phyloP scores from a whole-genome alignment of 1,139 yeast genomes.

The Candida sanyaensis region DNA sequence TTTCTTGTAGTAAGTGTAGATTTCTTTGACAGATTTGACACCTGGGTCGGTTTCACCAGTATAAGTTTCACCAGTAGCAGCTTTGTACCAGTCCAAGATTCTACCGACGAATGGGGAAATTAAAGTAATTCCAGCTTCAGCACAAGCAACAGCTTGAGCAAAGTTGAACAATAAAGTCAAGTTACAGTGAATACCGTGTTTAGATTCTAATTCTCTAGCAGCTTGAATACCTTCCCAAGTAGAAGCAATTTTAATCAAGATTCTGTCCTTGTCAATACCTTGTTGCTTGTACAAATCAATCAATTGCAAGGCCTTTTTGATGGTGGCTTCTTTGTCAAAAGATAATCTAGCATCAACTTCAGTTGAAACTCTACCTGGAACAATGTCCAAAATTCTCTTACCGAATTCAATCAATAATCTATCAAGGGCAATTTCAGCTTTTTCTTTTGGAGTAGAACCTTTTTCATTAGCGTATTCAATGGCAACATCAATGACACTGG shows the following conservation, averaged over 20 bases:
- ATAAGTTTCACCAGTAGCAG: constrained; percentile 87
- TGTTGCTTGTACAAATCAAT: constrained; percentile 79
- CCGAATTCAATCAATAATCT: constrained; percentile 95
- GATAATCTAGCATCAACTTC: constrained; percentile 99
- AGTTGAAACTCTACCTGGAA: constrained; percentile 99
- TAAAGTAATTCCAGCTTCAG: constrained; percentile 94
- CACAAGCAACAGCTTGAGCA: constrained; percentile 98
- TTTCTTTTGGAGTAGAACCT: constrained; percentile 49
- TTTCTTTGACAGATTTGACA: constrained; percentile 83
- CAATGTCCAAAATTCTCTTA: constrained; percentile 86
- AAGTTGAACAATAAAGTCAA: constrained; percentile 93
- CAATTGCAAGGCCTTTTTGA: constrained; percentile 87
- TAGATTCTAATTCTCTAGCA: constrained; percentile 89
- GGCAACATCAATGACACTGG: constrained; percentile 87
- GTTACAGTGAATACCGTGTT: constrained; percentile 92
- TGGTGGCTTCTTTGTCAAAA: constrained; percentile 89
- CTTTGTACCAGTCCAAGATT: constrained; percentile 98
- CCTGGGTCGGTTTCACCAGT: constrained; percentile 89
- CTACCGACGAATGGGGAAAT: constrained; percentile 99
- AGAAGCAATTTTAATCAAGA: constrained; percentile 94
- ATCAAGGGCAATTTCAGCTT: constrained; percentile 80
- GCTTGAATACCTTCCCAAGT: constrained; percentile 99
- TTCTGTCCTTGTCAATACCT: constrained; percentile 86
- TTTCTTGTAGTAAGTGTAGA: constrained; percentile 98
- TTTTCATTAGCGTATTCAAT: constrained; percentile 79